Evolutionary conservation across 106 monocot genomes (phyloP), one percentile per base, ranked within the genome.

Genomic region (Acanthochlamys bracteata): DNA sequence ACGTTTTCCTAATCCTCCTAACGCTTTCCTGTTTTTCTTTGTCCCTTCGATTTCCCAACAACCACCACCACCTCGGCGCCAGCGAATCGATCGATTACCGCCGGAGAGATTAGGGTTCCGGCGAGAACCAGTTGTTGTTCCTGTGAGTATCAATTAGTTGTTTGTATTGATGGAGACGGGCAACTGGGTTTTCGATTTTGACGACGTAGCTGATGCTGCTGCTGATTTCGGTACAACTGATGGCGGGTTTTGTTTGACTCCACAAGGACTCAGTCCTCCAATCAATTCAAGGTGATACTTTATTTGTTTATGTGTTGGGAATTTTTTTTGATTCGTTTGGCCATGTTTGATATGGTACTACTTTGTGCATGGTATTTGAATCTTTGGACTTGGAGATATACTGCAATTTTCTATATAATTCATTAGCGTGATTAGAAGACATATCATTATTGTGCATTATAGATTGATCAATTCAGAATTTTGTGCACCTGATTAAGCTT

Each of bases 101-200:
- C 20, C 54, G 51, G 70, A 24, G 49, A 60, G n/a, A 11, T 46
- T 24, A 59, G 43, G 57, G 10, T 43, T 57, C 68, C 22, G 43
- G 53, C 42, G 43, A 72, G 26, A 43, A 42, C 49, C n/a, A n/a
- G n/a, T n/a, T n/a, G 10, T 49, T 9, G 12, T 49, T 2, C 17
- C 49, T 3, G 4, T 14, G 4, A 10, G 33, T 1, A 33, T 33
- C 6, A 33, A 33, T 33, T 4, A 4, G 4, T 49, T 49, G 17
- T 49, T 7, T 72, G 63, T 46, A 20, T 66, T 72, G 16, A 27
- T 67, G 23, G 78, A 73, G 41, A 73, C 67, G 57, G 59, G 61
- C 54, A 68, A 53, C 67, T 78, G 67, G 73, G 22, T 58, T 20
- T 40, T 78, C 42, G 78, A 78, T n/a, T 67, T 78, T 55, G 77